Evolutionary conservation across 371 early-diverging fungal species (phyloP), one percentile per base, ranked within the genome.

Genomic region (Apophysomyces elegans): DNA sequence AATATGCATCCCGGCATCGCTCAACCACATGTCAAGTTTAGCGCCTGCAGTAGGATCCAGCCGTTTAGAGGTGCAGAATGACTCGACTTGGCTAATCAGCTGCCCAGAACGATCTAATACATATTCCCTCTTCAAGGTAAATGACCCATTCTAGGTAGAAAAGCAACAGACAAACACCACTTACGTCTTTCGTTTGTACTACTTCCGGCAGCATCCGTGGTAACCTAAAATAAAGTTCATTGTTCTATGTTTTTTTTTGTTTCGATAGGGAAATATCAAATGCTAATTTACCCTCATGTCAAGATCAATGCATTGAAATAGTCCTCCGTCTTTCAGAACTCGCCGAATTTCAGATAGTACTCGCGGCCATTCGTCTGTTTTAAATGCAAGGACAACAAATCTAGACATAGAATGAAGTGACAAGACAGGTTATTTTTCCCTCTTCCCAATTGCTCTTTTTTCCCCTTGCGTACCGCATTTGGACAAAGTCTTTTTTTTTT

Each of bases 371-470:
- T 78, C 78, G 37, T 73, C 62, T 39, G 65, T 39, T 58, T 60
- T 72, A 45, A 78, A 78, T 14, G 78, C 72, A 58, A 78, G 67
- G n/a, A 65, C 69, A 7, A 72, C 70, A 61, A 75, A 78, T 59
- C 73, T 73, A 43, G 45, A 43, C 16, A 41, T 36, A 38, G 13
- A 26, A 54, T 18, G 16, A 32, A 46, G 1, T 57, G 18, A 37
- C 50, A 45, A 59, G 12, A 18, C 37, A 45, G 18, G 43, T 16
- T 37, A 11, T 2, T 26, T 26, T 26, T 26, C 32, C 32, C 2
- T 26, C 1, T 26, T 26, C 32, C 32, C 32, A 26, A 26, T 26
- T 58, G 58, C 21, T 45, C 47, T 45, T 37, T 18, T 18, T 11
- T 26, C 47, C 35, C 47, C 45, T 58, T 58, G 11, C 26, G 37